A percentile compares a stretch with the other conserved stretches of the same genome.
These are phyloP conservation scores for Kregervanrija fluxuum DNA, from an alignment of 805 yeast genomes.

Conservation along the genomic window DNA sequence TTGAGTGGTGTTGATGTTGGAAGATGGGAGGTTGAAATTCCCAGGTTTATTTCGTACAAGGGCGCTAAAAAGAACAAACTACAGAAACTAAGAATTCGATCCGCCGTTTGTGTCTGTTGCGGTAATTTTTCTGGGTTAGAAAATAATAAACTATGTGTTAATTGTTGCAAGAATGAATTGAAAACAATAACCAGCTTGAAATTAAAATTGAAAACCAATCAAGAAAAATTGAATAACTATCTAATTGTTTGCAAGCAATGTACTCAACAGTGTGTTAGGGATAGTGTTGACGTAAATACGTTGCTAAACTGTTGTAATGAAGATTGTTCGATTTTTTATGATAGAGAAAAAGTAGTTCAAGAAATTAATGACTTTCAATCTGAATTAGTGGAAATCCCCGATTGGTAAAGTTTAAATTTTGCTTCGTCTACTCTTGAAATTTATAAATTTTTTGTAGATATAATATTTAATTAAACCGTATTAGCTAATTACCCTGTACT, in stretches of 20 bases:
- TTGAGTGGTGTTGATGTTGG: conserved; percentile 74
- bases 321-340: conserved; percentile 59
- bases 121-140: conserved; percentile 8
- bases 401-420: conserved; percentile 15
- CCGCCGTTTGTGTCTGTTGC: conserved; percentile 26
- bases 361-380: conserved; percentile 13
- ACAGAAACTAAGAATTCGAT: conserved; percentile 16
- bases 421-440: too few species aligned
- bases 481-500: too few species aligned
- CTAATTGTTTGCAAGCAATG: conserved; percentile 32
- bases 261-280: conserved; percentile 17
- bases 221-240: conserved; percentile 23
- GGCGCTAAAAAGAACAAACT: conserved; percentile 12
- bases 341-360: conserved; percentile 36
- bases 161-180: conserved; percentile 30
- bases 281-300: conserved; percentile 20
- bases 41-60: conserved; percentile 27
- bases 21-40: conserved; percentile 70
- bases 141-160: conserved; percentile 25
- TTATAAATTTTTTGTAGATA: neutral
- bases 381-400: conserved; percentile 12
- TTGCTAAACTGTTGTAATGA: conserved; percentile 45
- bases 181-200: conserved; percentile 28
- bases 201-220: conserved; percentile 20
- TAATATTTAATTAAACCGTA: too few species aligned